Evolutionary conservation across 176 grass and related monocot species (phyloP).

Genomic region (Carex kokanica): DNA sequence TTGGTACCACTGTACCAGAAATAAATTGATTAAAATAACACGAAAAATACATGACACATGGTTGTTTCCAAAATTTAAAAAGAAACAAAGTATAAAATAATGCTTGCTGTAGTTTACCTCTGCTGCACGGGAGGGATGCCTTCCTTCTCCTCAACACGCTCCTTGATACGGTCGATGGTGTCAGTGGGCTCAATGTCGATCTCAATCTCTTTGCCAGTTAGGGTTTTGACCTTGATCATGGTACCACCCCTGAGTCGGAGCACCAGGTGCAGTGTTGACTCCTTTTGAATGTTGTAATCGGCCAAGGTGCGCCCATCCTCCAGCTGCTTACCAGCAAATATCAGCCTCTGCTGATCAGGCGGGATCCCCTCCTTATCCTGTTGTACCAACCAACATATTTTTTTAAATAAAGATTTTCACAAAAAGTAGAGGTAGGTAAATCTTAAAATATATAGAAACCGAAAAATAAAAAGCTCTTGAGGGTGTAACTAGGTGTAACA

Average conservation of each 20-base stretch:
- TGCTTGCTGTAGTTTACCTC: slow-evolving; percentile 33
- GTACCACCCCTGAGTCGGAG: slow-evolving; percentile 83
- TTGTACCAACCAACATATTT: slow-evolving; percentile 19
- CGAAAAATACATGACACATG: not conserved
- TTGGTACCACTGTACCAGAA: not conserved
- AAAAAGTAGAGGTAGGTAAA: not conserved
- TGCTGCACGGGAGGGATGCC: slow-evolving; percentile 95
- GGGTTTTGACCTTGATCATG: slow-evolving; percentile 95
- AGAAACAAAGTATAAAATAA: not conserved
- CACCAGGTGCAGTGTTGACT: slow-evolving; percentile 80
- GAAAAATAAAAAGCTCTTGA: not conserved
- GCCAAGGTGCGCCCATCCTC: slow-evolving; percentile 83
- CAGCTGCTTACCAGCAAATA: slow-evolving; percentile 84
- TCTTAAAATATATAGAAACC: not conserved
- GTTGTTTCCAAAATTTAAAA: not conserved
- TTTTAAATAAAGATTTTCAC: not conserved
- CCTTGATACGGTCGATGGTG: slow-evolving; percentile 84
- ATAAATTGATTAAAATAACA: not conserved
- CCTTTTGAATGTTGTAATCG: slow-evolving; percentile 92
- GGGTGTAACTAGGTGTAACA: not conserved
- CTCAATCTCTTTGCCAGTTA: slow-evolving; percentile 89
- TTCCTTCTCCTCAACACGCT: slow-evolving; percentile 96
- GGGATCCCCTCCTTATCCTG: slow-evolving; percentile 92
- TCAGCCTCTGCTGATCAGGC: slow-evolving; percentile 72
- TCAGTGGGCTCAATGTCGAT: slow-evolving; percentile 87